A percentile compares a stretch with the other conserved stretches of the same genome.
These are phyloP conservation scores for Prunella vulgaris DNA, from an alignment of 257 asterid species.

Conservation along the genomic window DNA sequence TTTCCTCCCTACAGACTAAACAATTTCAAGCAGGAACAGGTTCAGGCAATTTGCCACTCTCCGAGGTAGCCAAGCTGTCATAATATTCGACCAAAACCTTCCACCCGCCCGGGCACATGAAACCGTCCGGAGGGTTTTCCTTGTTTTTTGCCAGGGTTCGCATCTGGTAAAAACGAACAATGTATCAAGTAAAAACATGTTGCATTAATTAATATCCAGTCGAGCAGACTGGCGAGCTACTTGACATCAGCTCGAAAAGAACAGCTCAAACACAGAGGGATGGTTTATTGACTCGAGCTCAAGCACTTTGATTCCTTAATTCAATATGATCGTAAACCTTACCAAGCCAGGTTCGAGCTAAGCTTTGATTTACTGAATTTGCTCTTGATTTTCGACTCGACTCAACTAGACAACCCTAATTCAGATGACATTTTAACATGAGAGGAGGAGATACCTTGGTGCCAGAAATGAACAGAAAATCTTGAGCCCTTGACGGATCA, in stretches of 20 bases:
- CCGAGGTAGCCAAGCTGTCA: conserved; percentile 54
- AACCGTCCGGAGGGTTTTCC: conserved; percentile 91
- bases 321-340: too few species aligned
- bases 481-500: conserved; percentile 87
- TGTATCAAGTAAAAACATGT: background rate
- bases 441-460: conserved; percentile 55
- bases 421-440: background rate
- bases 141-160: conserved; percentile 82
- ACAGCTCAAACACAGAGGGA: background rate
- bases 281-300: background rate
- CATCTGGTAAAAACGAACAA: conserved; percentile 45
- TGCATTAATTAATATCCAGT: background rate
- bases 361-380: background rate
- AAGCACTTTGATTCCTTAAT: too few species aligned
- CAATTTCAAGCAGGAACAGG: conserved; percentile 45
- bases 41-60: conserved; percentile 49
- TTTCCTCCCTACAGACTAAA: background rate
- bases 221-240: background rate
- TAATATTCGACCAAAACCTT: conserved; percentile 84
- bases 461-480: conserved; percentile 89
- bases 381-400: background rate
- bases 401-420: too few species aligned
- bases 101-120: conserved; percentile 99
- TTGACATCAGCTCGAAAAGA: background rate
- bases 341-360: too few species aligned